These are phyloP conservation scores for Agapanthus africanus DNA, from an alignment of 106 monocot species.

Conservation along the genomic window DNA sequence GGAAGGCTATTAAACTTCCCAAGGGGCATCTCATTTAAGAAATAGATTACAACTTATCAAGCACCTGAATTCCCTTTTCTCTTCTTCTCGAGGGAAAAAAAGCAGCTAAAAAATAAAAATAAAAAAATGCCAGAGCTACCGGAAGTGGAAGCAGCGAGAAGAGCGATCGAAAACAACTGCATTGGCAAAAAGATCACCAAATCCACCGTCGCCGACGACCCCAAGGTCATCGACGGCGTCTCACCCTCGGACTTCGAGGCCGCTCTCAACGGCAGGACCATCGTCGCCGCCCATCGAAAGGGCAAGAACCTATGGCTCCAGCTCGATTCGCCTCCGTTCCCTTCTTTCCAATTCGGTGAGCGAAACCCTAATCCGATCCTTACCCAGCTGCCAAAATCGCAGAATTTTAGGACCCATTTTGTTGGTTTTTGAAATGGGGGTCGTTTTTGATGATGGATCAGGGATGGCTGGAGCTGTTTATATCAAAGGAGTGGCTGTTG, in stretches of 20 bases:
- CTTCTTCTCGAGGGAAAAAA: not conserved
- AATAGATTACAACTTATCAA: too few relatives aligned
- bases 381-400: not conserved
- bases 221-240: slow-evolving; percentile 65
- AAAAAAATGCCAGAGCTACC: slow-evolving; percentile 84
- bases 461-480: slow-evolving; percentile 87
- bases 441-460: not conserved
- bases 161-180: slow-evolving; percentile 66
- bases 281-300: slow-evolving; percentile 68
- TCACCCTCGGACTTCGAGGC: slow-evolving; percentile 36
- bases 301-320: slow-evolving; percentile 94
- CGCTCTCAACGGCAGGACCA: slow-evolving; percentile 52
- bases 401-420: not conserved
- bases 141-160: slow-evolving; percentile 86
- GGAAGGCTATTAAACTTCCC: too few relatives aligned
- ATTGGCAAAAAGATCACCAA: slow-evolving; percentile 39
- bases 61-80: not conserved
- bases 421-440: not conserved
- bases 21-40: too few relatives aligned
- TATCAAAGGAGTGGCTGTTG: slow-evolving; percentile 82
- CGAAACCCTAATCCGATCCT: not conserved
- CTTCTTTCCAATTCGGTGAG: slow-evolving; percentile 89
- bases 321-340: slow-evolving; percentile 85
- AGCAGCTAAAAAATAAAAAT: not conserved
- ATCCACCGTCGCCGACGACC: slow-evolving; percentile 49